Base-by-base conservation (phyloP, 108 stramenopile species). In the Schizochytrium sp. region DNA sequence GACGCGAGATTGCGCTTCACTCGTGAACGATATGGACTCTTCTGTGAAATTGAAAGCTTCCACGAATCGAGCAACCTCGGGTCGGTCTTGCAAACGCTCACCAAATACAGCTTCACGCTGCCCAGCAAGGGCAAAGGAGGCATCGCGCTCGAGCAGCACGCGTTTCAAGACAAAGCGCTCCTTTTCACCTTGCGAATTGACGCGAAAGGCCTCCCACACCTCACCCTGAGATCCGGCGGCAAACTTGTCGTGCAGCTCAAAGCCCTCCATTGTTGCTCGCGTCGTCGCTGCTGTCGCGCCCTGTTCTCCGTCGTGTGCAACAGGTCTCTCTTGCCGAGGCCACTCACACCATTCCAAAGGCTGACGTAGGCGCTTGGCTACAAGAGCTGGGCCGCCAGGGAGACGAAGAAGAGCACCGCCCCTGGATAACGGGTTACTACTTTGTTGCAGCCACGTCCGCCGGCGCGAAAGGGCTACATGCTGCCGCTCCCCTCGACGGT, bases 191-290 rank as follows among this genome's bases (percentile, higher is more conserved):
- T 34, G 48, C 1, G 45, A 14, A 12, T 83, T 53, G 45, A 83
- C 28, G n/a, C 76, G 45, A 23, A 83, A 47, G 25, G 76, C 76
- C 51, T 83, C 76, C 76, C 76, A 83, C 19, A 83, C 76, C 76
- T 83, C 76, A 8, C 76, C 76, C 76, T 83, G 76, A 6, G 48
- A 47, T 12, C 76, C 76, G 23, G 51, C 76, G n/a, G 45, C 76
- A 34, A 83, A 83, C 10, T 34, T 8, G 19, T 83, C 51, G 48
- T 83, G 48, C 19, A 83, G 76, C 48, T 83, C 12, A 45, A 53
- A 83, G 25, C 48, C 51, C 16, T 83, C 51, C 48, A 83, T 53
- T 8, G 34, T 41, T 14, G 63, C 14, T 34, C 34, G 34, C 34
- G 34, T 34, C 34, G 34, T 34, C 2, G 34, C 2, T 2, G 34